Conservation (phyloP, 108 stramenopile genomes). For the Pseudonitzschia pungens region DNA sequence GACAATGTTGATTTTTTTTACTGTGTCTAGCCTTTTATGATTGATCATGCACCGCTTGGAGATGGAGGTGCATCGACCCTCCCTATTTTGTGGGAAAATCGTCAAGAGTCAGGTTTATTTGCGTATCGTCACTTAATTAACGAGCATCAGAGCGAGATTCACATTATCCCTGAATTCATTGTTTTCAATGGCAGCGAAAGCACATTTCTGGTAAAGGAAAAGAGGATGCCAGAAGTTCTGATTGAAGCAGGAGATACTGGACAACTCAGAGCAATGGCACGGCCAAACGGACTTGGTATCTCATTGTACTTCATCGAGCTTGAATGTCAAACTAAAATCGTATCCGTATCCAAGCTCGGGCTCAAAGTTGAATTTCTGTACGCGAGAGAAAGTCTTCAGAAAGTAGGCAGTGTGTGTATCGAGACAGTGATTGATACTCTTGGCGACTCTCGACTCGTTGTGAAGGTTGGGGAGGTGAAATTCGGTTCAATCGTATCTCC, state of each 20-base stretch:
- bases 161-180: conserved; percentile 82
- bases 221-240: conserved; percentile 26
- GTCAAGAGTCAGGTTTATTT: conserved; percentile 60
- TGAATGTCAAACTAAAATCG: conserved; percentile 52
- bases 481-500: conserved; percentile 7
- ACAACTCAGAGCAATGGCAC: conserved; percentile 14
- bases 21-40: conserved; percentile 45
- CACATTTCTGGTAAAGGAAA: conserved; percentile 41
- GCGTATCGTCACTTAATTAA: conserved; percentile 68
- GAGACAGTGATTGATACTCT: conserved; percentile 74
- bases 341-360: conserved; percentile 69
- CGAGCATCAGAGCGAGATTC: conserved; percentile 70
- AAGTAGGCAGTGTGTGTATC: conserved; percentile 73
- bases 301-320: conserved; percentile 43
- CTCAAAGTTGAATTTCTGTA: conserved; percentile 51
- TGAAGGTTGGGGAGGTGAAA: conserved; percentile 78
- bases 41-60: conserved; percentile 70
- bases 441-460: conserved; percentile 67
- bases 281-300: conserved; percentile 24
- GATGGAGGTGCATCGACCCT: conserved; percentile 70
- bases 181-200: conserved; percentile 74
- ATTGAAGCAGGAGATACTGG: conserved; percentile 34
- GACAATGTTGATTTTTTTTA: background rate
- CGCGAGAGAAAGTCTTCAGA: conserved; percentile 6
- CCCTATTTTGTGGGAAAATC: conserved; percentile 74